Evolutionary conservation across 1,284 basidiomycete genomes (phyloP).

Genomic region (Porphyrellus sp.): DNA sequence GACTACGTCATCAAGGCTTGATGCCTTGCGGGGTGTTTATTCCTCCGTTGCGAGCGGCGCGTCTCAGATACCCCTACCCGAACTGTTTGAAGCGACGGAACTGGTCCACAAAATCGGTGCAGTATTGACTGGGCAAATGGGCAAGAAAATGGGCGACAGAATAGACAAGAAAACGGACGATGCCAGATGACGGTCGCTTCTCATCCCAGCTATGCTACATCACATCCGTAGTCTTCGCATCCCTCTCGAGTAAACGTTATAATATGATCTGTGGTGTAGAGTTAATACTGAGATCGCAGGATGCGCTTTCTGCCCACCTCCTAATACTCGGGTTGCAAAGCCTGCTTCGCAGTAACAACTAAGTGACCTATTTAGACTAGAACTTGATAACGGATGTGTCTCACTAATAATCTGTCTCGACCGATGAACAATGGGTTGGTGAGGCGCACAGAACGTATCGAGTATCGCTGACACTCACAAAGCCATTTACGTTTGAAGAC

Average conservation of each 20-base stretch:
- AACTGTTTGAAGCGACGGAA: conserved; percentile 38
- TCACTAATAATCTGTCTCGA: background rate
- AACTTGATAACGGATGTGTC: background rate
- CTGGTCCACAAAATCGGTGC: conserved; percentile 39
- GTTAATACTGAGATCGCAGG: background rate
- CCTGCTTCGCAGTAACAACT: conserved; percentile 3
- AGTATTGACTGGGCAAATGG: conserved; percentile 38
- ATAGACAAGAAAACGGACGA: conserved; percentile 26
- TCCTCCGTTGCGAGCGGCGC: conserved; percentile 32
- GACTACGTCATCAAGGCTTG: conserved; percentile 35
- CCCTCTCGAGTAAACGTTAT: conserved; percentile 6
- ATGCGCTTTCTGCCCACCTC: background rate
- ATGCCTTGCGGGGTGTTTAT: conserved; percentile 37
- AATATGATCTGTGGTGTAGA: background rate
- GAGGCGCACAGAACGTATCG: too few species aligned
- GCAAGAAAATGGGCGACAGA: background rate
- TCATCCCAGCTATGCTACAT: conserved; percentile 30
- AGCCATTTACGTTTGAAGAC: conserved; percentile 3
- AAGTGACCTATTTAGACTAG: background rate
- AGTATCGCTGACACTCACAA: background rate
- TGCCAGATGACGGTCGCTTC: conserved; percentile 6
- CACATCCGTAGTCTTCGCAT: conserved; percentile 29
- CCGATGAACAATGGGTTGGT: background rate
- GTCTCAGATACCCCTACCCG: conserved; percentile 40
- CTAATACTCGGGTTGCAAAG: background rate